Percentiles rank a stretch among this genome's conserved stretches.
These are phyloP conservation scores for Solanum infundibuliforme DNA, from an alignment of 257 asterid genomes.

Conservation along the genomic window DNA sequence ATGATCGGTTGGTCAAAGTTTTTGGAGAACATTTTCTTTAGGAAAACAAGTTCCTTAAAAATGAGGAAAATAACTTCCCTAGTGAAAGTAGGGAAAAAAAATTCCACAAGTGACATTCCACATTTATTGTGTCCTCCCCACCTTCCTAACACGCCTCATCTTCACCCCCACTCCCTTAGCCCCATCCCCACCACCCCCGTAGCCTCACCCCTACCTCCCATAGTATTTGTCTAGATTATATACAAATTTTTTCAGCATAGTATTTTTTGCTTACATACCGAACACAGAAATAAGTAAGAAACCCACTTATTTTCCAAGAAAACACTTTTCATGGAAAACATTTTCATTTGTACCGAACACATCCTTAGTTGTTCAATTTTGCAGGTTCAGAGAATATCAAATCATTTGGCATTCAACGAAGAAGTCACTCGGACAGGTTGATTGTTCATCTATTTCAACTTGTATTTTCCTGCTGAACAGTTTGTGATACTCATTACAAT, in stretches of 20 bases:
- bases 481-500: not conserved
- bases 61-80: not conserved
- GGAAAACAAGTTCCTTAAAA: not conserved
- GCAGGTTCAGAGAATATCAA: not conserved
- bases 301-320: not conserved
- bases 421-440: not conserved
- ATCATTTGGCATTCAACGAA: not conserved
- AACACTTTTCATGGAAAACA: not conserved
- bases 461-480: not conserved
- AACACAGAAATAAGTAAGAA: not conserved
- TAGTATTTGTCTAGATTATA: not conserved
- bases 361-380: not conserved
- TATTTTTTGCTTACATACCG: not conserved
- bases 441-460: not conserved
- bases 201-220: not conserved
- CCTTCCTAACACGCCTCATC: not conserved
- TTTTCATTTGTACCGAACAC: not conserved
- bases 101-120: not conserved
- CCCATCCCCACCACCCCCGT: not conserved
- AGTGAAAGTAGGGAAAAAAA: not conserved
- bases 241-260: not conserved
- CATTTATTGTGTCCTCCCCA: not conserved
- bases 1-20: not conserved
- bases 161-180: not conserved
- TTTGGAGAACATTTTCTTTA: not conserved